A percentile compares a stretch with the other conserved stretches of the same genome.
Evolutionary conservation across 257 asterid genomes (phyloP).

Genomic region (Coffea eugenioides): DNA sequence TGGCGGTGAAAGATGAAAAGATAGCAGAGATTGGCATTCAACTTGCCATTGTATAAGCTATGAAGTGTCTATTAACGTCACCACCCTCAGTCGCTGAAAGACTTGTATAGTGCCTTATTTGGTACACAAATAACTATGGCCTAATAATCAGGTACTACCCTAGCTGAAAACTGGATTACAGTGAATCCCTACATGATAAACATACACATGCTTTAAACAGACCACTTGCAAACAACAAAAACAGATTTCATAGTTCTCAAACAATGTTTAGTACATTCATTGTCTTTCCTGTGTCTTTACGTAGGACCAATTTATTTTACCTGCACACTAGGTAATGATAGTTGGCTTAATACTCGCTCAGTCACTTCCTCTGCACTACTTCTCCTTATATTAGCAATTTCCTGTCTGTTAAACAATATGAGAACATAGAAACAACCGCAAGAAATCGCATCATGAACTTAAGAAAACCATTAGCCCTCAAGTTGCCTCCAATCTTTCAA

Average conservation of each 20-base stretch:
- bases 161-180: slow-evolving; percentile 75
- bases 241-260: slow-evolving; percentile 39
- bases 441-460: background rate
- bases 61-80: slow-evolving; percentile 27
- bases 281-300: slow-evolving; percentile 3
- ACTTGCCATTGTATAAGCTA: background rate
- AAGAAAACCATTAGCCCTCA: slow-evolving; percentile 62
- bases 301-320: slow-evolving; percentile 33
- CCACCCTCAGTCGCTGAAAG: slow-evolving; percentile 91
- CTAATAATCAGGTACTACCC: slow-evolving; percentile 58
- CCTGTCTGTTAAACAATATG: slow-evolving; percentile 40
- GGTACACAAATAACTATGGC: slow-evolving; percentile 95
- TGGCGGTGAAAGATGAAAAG: too few species aligned
- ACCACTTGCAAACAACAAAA: slow-evolving; percentile 12
- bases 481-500: slow-evolving; percentile 94
- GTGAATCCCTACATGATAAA: slow-evolving; percentile 77
- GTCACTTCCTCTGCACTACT: slow-evolving; percentile 93
- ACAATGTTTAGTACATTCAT: background rate
- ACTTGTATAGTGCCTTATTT: slow-evolving; percentile 79
- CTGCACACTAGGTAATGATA: slow-evolving; percentile 89
- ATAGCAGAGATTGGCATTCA: background rate
- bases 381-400: slow-evolving; percentile 95
- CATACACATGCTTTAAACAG: background rate
- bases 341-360: slow-evolving; percentile 71
- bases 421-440: slow-evolving; percentile 19